Conservation (phyloP, 2,329 filamentous ascomycete species). For the Fusarium sp. region DNA sequence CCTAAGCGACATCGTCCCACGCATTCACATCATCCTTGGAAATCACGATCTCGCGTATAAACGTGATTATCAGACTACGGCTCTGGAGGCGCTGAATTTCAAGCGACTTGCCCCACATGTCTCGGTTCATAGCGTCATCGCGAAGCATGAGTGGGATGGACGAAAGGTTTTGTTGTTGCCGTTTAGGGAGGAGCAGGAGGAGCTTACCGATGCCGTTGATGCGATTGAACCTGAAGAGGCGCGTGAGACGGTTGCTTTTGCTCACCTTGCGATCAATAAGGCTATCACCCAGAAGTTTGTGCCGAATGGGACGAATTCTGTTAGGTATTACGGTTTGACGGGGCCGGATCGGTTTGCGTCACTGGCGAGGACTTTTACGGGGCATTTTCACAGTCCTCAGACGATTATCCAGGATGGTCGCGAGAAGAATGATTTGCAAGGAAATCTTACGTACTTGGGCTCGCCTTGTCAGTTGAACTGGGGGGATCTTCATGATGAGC, state of each 20-base stretch:
- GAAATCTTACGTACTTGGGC: conserved; percentile 39
- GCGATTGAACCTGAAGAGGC: conserved; percentile 19
- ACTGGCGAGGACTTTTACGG: conserved; percentile 39
- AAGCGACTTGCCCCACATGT: conserved; percentile 29
- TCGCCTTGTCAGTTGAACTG: conserved; percentile 39
- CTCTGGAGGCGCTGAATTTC: conserved; percentile 36
- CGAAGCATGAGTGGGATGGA: conserved; percentile 36
- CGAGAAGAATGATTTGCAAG: conserved; percentile 3
- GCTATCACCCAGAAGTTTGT: conserved; percentile 36
- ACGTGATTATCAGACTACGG: conserved; percentile 42
- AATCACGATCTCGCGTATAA: conserved; percentile 45
- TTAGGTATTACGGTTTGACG: conserved; percentile 27
- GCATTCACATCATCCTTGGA: conserved; percentile 39
- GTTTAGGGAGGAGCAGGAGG: conserved; percentile 39
- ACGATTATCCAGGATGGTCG: conserved; percentile 26
- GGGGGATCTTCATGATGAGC: conserved; percentile 38
- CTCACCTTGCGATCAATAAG: conserved; percentile 42
- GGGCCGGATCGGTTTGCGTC: conserved; percentile 36
- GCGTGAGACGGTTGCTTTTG: conserved; percentile 38
- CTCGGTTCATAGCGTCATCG: conserved; percentile 28
- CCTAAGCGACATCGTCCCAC: conserved; percentile 31
- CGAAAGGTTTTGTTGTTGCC: conserved; percentile 36
- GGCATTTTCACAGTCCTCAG: conserved; percentile 41
- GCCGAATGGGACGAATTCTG: background rate
- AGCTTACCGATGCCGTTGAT: conserved; percentile 30